A percentile compares a stretch with the other conserved stretches of the same genome.
Evolutionary conservation across 768 basidiomycete species (phyloP).

Genomic region (Clitopilus hobsonii): DNA sequence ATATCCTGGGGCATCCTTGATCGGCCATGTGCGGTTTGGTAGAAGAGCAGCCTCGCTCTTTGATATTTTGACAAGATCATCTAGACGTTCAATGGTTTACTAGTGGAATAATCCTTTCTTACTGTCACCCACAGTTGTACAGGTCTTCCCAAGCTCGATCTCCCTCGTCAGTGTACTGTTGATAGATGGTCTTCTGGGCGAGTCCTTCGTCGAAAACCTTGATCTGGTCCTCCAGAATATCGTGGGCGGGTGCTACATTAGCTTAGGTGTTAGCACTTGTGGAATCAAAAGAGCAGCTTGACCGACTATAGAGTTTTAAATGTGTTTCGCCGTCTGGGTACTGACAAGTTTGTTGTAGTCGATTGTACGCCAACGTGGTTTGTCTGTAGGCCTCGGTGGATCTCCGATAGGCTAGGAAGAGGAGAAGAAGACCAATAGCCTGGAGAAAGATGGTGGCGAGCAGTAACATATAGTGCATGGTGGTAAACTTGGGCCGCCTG

Average conservation of each 20-base stretch:
- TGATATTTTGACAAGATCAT: constrained; percentile 9
- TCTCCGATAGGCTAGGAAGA: background rate
- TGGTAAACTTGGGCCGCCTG: no score
- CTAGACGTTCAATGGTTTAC: constrained; percentile 3
- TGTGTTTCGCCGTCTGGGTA: background rate
- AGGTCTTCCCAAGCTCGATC: constrained; percentile 20
- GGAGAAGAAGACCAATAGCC: background rate
- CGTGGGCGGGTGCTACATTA: constrained; percentile 18
- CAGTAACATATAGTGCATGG: background rate
- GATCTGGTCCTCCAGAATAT: constrained; percentile 13
- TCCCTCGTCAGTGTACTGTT: constrained; percentile 13
- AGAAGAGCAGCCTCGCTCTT: constrained; percentile 17
- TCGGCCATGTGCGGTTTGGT: constrained; percentile 17
- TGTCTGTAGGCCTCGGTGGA: background rate
- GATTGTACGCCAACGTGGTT: no score
- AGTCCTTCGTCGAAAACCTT: constrained; percentile 16
- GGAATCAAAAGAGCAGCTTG: background rate
- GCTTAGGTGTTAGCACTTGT: no score
- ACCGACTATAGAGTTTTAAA: background rate
- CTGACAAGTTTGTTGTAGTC: background rate
- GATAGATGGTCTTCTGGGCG: constrained; percentile 11
- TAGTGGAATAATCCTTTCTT: no score
- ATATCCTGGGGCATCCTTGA: constrained; percentile 18
- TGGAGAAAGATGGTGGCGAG: background rate
- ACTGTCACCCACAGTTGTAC: constrained; percentile 17